Evolutionary conservation across 2,329 filamentous ascomycete species (phyloP), one percentile per base, ranked within the genome.

Genomic region (Zymoseptoria tritici): DNA sequence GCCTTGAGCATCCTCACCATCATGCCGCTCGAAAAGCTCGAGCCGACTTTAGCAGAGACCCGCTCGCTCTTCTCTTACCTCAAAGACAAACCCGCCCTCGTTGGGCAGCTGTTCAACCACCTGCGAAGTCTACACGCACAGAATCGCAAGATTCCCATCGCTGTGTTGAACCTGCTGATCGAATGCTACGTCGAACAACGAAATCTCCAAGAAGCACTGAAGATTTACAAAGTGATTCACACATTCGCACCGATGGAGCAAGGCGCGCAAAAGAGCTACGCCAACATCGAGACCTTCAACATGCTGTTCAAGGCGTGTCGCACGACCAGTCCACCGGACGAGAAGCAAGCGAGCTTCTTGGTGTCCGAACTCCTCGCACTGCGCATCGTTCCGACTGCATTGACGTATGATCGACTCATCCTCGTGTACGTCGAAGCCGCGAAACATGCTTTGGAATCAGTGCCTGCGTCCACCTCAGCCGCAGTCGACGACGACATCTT

Each of bases 1-100:
- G 88, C 89, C 0, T 79, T 96, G 42, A 82, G 83, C 49, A 80
- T 89, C 1, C 78, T 96, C 16, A 84, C 83, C 64, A 86, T 91
- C 70, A 94, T 96, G 87, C 76, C 83, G 21, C 80, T 83, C 60
- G 83, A 85, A 19, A 84, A 85, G 4, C 71, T 87, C 4, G 72
- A 80, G 49, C 79, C 85, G 2, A 81, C 83, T 36, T 71, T 79
- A 3, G 81, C 78, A 13, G 87, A 83, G 57, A 91, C 88, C 2
- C 80, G 86, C 16, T 75, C 83, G 2, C 77, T 97, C 21, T 85
- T 82, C 66, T 69, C 72, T 3, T 76, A 82, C 60, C 77, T 95
- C 50, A 76, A 76, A 49, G 69, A 76, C 49, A 74, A 79, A 1
- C 73, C 78, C 0, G 68, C 71, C 0, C 76, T 82, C 3, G 75